Percentiles rank a stretch among this genome's conserved stretches.
Conservation (phyloP, 2,329 filamentous ascomycete genomes). For the Cercospora citrullina region DNA sequence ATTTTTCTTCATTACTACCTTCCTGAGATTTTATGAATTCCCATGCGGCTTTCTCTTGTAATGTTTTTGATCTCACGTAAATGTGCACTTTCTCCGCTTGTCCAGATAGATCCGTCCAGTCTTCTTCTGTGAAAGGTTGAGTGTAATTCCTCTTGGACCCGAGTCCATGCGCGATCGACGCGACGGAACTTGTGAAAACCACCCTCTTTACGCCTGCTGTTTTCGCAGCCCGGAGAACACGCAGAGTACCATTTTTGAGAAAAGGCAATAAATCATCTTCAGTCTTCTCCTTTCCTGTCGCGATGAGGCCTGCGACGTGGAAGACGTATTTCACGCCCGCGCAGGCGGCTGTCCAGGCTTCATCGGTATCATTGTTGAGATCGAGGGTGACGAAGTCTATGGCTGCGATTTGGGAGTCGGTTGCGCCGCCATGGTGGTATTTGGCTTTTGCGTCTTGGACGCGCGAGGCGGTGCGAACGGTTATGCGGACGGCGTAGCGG, state of each 20-base stretch:
- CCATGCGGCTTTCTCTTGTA: conserved; percentile 24
- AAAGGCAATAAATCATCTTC: conserved; percentile 20
- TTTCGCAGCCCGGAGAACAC: conserved; percentile 18
- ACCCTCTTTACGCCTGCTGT: conserved; percentile 16
- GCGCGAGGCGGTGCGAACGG: conserved; percentile 17
- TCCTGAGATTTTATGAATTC: conserved; percentile 15
- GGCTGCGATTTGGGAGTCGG: conserved; percentile 14
- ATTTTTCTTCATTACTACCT: not conserved
- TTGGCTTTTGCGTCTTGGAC: conserved; percentile 18
- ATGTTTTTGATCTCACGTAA: conserved; percentile 24
- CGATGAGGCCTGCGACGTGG: conserved; percentile 23
- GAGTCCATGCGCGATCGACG: conserved; percentile 22
- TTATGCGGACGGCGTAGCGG: conserved; percentile 18
- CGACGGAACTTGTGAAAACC: conserved; percentile 24
- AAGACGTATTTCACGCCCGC: conserved; percentile 16
- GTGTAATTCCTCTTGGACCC: conserved; percentile 17
- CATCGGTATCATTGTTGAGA: conserved; percentile 16
- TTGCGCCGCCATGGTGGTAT: conserved; percentile 19
- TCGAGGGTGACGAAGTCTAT: conserved; percentile 22
- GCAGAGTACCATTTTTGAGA: conserved; percentile 18
- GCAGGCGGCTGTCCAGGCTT: conserved; percentile 22
- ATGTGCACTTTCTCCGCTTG: conserved; percentile 25
- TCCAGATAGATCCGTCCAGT: conserved; percentile 25
- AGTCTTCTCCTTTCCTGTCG: conserved; percentile 24
- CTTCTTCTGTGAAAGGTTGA: conserved; percentile 22